Percentiles rank a stretch among this genome's conserved stretches.
These are phyloP conservation scores for Fraxinus latifolia DNA, from an alignment of 305 asterid genomes.

Conservation along the genomic window DNA sequence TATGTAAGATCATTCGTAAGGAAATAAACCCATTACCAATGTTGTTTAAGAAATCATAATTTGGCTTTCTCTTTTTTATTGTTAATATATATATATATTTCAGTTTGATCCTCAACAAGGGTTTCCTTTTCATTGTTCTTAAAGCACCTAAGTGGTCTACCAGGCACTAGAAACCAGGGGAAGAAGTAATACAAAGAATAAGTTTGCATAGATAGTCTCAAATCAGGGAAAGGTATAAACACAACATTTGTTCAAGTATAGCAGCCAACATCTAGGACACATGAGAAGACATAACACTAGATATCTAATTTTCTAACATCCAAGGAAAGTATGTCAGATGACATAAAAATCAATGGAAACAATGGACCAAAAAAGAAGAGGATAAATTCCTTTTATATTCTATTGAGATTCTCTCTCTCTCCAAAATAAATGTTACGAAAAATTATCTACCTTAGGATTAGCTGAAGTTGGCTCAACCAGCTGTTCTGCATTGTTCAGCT, in stretches of 20 bases:
- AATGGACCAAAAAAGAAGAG: not conserved
- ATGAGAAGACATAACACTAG: not conserved
- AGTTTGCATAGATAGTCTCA: not conserved
- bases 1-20: not conserved
- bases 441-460: conserved; percentile 38
- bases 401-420: not conserved
- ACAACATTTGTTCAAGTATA: not conserved
- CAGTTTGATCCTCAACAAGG: too few relatives aligned
- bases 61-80: too few relatives aligned
- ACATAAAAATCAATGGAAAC: not conserved
- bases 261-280: not conserved
- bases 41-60: not conserved
- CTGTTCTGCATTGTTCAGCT: conserved; percentile 14
- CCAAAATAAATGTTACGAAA: not conserved
- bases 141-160: not conserved
- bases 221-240: not conserved
- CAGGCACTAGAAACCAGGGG: not conserved
- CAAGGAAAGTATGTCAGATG: not conserved
- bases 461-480: conserved; percentile 30
- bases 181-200: not conserved
- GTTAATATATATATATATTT: too few relatives aligned
- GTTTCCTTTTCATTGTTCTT: not conserved
- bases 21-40: not conserved
- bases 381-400: not conserved
- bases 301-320: not conserved